Percentiles rank a stretch among this genome's conserved stretches.
Conservation (phyloP, 2,329 filamentous ascomycete species). For the Fusarium chlamydosporum region DNA sequence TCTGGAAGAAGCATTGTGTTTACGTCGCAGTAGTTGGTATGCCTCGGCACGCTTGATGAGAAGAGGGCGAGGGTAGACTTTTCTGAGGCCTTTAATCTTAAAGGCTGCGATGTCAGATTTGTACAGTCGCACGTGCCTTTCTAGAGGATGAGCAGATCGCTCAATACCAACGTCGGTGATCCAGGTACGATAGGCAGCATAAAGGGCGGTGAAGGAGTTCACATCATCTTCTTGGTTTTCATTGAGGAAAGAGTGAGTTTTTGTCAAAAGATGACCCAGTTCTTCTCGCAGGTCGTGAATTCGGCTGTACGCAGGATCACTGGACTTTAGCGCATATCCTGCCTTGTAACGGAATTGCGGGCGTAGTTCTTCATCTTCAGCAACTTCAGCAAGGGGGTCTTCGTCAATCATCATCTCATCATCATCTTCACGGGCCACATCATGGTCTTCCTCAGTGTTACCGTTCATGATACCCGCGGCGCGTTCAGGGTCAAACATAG, state of each 20-base stretch:
- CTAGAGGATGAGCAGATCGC: constrained; percentile 91
- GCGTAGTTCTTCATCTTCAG: constrained; percentile 84
- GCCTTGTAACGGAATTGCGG: constrained; percentile 90
- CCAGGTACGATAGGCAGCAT: constrained; percentile 93
- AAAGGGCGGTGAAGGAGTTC: constrained; percentile 91
- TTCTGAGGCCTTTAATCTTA: constrained; percentile 92
- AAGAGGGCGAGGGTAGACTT: constrained; percentile 92
- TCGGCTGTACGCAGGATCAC: constrained; percentile 73
- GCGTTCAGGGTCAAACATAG: constrained; percentile 85
- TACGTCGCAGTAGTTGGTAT: constrained; percentile 93
- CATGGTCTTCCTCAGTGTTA: constrained; percentile 64
- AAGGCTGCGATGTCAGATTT: constrained; percentile 90
- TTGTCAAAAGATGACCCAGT: constrained; percentile 84
- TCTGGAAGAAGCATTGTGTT: constrained; percentile 90
- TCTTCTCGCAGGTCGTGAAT: constrained; percentile 86
- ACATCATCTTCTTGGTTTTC: constrained; percentile 94
- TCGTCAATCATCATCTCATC: constrained; percentile 62
- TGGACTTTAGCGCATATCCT: constrained; percentile 79
- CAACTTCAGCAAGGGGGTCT: constrained; percentile 72
- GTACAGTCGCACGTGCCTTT: constrained; percentile 87
- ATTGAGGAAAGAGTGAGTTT: constrained; percentile 86
- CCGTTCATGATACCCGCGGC: constrained; percentile 68
- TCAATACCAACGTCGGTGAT: constrained; percentile 98
- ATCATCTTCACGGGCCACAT: constrained; percentile 66
- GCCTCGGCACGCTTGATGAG: constrained; percentile 93